phyloP scores from a whole-genome alignment of 768 basidiomycete genomes.

The Russula sp. region DNA sequence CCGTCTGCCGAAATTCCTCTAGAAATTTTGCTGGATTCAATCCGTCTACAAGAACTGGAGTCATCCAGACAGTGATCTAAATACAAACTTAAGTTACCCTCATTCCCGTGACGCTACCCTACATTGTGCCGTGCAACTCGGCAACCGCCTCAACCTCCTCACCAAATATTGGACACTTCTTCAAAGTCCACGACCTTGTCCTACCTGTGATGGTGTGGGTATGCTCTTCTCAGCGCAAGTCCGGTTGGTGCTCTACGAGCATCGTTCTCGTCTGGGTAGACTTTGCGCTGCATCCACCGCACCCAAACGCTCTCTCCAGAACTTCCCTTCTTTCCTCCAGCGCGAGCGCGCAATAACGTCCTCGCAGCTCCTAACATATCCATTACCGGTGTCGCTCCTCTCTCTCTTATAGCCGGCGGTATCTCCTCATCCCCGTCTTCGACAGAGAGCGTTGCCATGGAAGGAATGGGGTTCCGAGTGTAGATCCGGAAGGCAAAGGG shows the following conservation, averaged over 20 bases:
- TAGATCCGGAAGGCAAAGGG: conserved; percentile 41
- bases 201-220: conserved; percentile 12
- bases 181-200: conserved; percentile 28
- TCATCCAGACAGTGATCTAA: neutral
- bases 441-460: neutral
- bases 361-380: conserved; percentile 30
- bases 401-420: conserved; percentile 20
- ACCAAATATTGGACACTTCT: conserved; percentile 31
- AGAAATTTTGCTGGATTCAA: neutral
- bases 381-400: conserved; percentile 26
- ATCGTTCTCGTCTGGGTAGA: conserved; percentile 21
- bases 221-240: conserved; percentile 11
- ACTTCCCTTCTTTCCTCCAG: conserved; percentile 19
- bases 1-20: neutral
- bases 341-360: conserved; percentile 20
- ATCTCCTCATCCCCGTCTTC: conserved; percentile 24
- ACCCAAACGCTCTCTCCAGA: conserved; percentile 23
- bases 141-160: conserved; percentile 20
- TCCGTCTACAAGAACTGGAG: neutral
- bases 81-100: conserved; percentile 7
- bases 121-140: neutral
- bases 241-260: conserved; percentile 18
- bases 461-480: conserved; percentile 9
- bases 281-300: conserved; percentile 24
- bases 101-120: neutral